phyloP scores from a whole-genome alignment of 2,329 filamentous ascomycete genomes.

The Paecilomyces sp. region DNA sequence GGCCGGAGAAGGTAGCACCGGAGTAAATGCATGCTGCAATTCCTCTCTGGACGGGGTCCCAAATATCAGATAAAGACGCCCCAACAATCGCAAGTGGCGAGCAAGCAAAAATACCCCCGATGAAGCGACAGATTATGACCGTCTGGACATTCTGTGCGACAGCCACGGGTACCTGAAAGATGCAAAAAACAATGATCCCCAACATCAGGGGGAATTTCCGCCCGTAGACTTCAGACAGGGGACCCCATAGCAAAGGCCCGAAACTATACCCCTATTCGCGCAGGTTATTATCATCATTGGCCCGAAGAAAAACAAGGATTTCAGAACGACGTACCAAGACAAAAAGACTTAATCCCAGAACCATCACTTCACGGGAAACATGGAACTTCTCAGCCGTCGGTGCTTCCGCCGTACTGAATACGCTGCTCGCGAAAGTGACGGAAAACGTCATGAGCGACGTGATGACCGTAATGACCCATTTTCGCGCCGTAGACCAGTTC shows the following conservation, averaged over 20 bases:
- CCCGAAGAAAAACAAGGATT: neutral
- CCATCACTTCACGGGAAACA: slow-evolving; percentile 41
- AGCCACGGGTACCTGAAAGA: slow-evolving; percentile 32
- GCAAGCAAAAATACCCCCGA: slow-evolving; percentile 17
- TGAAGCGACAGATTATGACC: slow-evolving; percentile 19
- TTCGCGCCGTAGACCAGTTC: slow-evolving; percentile 11
- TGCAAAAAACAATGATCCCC: neutral
- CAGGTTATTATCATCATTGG: neutral
- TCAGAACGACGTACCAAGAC: slow-evolving; percentile 23
- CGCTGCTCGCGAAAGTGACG: slow-evolving; percentile 41
- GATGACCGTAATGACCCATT: slow-evolving; percentile 34
- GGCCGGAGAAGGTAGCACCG: slow-evolving; percentile 43
- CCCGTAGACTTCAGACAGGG: slow-evolving; percentile 9
- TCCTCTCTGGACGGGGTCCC: neutral
- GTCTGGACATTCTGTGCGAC: slow-evolving; percentile 24
- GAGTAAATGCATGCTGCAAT: slow-evolving; percentile 39
- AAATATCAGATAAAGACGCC: slow-evolving; percentile 14
- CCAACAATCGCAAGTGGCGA: slow-evolving; percentile 20
- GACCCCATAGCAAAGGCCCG: slow-evolving; percentile 14
- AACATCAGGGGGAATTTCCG: slow-evolving; percentile 1
- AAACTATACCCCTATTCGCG: slow-evolving; percentile 17
- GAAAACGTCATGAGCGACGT: slow-evolving; percentile 36
- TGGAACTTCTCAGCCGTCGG: slow-evolving; percentile 34
- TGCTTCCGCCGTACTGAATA: slow-evolving; percentile 38
- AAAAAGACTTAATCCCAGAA: slow-evolving; percentile 42